Base-by-base conservation (phyloP, 2,329 filamentous ascomycete genomes). In the Ophiostoma montium region DNA sequence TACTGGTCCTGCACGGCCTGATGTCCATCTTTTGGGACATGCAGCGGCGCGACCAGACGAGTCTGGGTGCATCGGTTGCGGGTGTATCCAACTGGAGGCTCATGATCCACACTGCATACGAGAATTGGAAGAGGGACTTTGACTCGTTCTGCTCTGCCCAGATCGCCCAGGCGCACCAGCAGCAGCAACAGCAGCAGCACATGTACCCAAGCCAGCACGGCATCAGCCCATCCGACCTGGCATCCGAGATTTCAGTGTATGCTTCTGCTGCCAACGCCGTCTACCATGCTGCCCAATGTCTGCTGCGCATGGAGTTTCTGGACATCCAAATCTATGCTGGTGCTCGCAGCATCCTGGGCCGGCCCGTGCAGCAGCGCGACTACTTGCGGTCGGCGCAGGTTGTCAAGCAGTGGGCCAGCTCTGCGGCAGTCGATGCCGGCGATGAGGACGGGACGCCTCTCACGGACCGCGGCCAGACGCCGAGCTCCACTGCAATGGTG, bases 301-400 rank as follows among this genome's bases (percentile, higher is more conserved):
- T 55, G 1, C 36, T 55, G 7, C 39, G 41, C 35, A 49, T 48
- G 35, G 52, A 55, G 3, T 55, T 55, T 38, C 33, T 55, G 5
- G 54, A 55, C 33, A 45, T 55, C n/a, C 54, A 55, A 35, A 55
- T 55, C 41, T 55, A 55, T 13, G 54, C 54, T n/a, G 54, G 54
- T 11, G 52, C 54, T 10, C 50, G 48, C 12, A 49, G 53, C 35
- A 55, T 55, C 21, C 49, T 55, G 5, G 54, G 54, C 10, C 50
- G 54, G 8, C 52, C 54, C 9, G 54, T 55, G 1, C 47, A 54
- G 42, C 54, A 41, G 9, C 35, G 33, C 12, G 54, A 55, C 42
- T 55, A 54, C 32, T n/a, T 51, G 11, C 52, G 48, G 3, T 55
- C 54, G 0, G 54, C 35, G n/a, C 54, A 45, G 12, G 45, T 55